These are phyloP conservation scores for Cicer yamashitae DNA, from an alignment of 306 rosid genomes.

Conservation along the genomic window DNA sequence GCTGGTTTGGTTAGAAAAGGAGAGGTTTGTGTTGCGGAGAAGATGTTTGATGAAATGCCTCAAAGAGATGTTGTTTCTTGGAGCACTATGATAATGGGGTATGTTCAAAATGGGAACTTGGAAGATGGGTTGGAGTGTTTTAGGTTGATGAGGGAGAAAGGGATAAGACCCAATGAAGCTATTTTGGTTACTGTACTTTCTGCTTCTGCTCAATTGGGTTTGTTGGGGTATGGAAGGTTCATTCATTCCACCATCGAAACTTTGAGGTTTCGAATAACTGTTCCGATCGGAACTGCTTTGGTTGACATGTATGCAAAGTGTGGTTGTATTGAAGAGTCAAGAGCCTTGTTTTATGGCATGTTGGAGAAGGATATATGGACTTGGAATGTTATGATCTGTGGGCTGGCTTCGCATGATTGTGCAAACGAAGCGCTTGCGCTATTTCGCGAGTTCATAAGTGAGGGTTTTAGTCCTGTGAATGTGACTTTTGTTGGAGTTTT, in stretches of 20 bases:
- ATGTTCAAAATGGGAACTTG: constrained; percentile 65
- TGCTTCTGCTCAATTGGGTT: constrained; percentile 69
- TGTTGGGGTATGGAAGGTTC: constrained; percentile 63
- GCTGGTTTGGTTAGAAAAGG: constrained; percentile 60
- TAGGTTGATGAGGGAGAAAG: constrained; percentile 55
- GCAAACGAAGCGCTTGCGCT: constrained; percentile 61
- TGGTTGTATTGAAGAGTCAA: constrained; percentile 72
- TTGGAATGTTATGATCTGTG: constrained; percentile 86
- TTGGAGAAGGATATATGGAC: constrained; percentile 64
- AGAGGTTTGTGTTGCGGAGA: constrained; percentile 56
- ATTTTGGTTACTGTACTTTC: constrained; percentile 63
- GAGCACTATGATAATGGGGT: constrained; percentile 78
- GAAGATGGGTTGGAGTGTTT: constrained; percentile 71
- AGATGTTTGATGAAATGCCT: constrained; percentile 74
- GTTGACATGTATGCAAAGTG: constrained; percentile 91
- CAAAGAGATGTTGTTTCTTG: constrained; percentile 75
- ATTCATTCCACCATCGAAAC: constrained; percentile 62
- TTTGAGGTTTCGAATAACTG: constrained; percentile 54
- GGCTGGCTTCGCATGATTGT: constrained; percentile 72
- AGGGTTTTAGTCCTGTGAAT: constrained; percentile 63
- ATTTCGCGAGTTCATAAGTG: constrained; percentile 56
- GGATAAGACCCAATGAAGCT: constrained; percentile 68
- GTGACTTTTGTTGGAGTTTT: constrained; percentile 76
- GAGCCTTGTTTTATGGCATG: constrained; percentile 59
- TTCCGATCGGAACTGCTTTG: constrained; percentile 65